Conservation (phyloP, 768 basidiomycete species). For the Russula olivacea region DNA sequence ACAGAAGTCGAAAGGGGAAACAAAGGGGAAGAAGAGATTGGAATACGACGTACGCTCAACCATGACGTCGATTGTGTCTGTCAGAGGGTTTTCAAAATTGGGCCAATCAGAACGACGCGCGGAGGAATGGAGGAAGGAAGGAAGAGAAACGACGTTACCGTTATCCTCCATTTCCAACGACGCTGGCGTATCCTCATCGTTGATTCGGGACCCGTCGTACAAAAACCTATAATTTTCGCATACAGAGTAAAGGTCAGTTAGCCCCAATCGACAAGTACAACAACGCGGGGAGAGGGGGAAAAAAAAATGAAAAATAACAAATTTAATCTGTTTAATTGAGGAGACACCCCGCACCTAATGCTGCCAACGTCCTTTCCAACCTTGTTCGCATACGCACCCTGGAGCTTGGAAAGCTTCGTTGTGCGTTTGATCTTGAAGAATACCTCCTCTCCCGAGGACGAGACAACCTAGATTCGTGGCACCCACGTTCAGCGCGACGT, state of each 20-base stretch:
- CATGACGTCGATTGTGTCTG: constrained; percentile 95
- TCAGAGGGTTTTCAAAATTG: background rate
- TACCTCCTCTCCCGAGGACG: constrained; percentile 75
- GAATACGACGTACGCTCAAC: constrained; percentile 72
- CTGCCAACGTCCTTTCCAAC: constrained; percentile 84
- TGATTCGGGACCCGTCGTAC: constrained; percentile 84
- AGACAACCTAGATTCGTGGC: constrained; percentile 52
- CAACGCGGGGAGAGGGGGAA: background rate
- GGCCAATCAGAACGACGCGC: constrained; percentile 3
- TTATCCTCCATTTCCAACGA: constrained; percentile 87
- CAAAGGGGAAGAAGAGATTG: constrained; percentile 6
- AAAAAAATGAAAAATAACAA: background rate
- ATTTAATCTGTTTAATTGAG: background rate
- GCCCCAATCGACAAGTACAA: background rate
- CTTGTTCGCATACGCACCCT: constrained; percentile 87
- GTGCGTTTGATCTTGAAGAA: constrained; percentile 97
- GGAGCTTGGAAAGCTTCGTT: constrained; percentile 88
- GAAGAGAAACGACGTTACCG: constrained; percentile 40
- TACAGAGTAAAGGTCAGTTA: background rate
- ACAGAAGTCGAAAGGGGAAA: constrained; percentile 6
- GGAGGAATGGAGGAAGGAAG: too few species aligned
- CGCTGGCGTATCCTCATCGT: constrained; percentile 81
- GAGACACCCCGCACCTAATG: constrained; percentile 62
- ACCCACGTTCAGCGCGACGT: constrained; percentile 1
- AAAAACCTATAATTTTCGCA: constrained; percentile 56